These are phyloP conservation scores for Arabidopsis suecica DNA, from an alignment of 345 rosid species.

Conservation along the genomic window DNA sequence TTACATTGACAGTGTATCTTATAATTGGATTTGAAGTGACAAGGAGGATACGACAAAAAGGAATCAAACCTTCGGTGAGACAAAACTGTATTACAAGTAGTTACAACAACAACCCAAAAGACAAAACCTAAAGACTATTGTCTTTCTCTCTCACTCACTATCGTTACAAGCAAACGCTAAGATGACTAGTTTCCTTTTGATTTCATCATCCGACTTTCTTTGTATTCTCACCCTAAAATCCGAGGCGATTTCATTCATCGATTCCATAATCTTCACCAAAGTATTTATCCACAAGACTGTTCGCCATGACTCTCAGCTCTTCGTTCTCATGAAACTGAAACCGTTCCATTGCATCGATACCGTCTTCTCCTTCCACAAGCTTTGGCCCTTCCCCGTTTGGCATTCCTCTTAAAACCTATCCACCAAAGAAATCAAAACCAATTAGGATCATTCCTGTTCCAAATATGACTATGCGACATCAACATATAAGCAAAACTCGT, in stretches of 20 bases:
- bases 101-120: constrained; percentile 39
- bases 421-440: constrained; percentile 19
- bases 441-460: background rate
- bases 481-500: background rate
- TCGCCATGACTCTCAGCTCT: constrained; percentile 93
- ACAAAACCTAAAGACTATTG: constrained; percentile 14
- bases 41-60: background rate
- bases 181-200: constrained; percentile 33
- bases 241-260: constrained; percentile 46
- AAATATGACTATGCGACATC: background rate
- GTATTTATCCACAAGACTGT: constrained; percentile 82
- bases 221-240: constrained; percentile 6
- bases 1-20: background rate
- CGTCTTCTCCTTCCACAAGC: constrained; percentile 90
- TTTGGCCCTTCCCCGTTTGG: constrained; percentile 86
- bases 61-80: background rate
- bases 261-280: constrained; percentile 91
- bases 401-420: constrained; percentile 89
- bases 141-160: constrained; percentile 9
- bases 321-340: constrained; percentile 96
- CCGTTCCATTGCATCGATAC: constrained; percentile 97
- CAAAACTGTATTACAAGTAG: constrained; percentile 40
- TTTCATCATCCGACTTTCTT: constrained; percentile 24
- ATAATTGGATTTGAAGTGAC: background rate
- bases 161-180: constrained; percentile 21